These are phyloP conservation scores for Paramecium pentaurelia DNA, from an alignment of 73 alveolate genomes.

Conservation along the genomic window DNA sequence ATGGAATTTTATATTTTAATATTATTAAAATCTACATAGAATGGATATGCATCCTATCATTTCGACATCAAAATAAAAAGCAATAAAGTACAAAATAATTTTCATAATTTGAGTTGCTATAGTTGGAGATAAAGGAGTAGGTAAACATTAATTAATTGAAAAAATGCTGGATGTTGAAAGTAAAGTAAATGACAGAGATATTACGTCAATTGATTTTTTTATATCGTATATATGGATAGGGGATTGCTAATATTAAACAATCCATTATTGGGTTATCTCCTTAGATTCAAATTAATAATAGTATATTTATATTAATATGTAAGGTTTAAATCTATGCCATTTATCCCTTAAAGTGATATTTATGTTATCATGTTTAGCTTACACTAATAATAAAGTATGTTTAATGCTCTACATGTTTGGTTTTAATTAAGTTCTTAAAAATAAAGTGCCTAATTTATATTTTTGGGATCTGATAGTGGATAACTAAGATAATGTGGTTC, in stretches of 20 bases:
- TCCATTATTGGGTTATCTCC: not conserved
- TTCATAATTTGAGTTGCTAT: not conserved
- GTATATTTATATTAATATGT: not conserved
- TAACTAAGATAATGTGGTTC: not conserved
- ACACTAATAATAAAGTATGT: not conserved
- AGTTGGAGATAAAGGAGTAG: conserved; percentile 31
- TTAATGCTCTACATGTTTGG: not conserved
- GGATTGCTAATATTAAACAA: not conserved
- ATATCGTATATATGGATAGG: not conserved
- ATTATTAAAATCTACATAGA: not conserved
- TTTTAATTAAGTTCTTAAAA: not conserved
- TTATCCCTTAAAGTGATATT: not conserved
- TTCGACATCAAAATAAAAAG: not conserved
- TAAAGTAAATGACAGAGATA: not conserved
- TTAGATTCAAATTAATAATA: not conserved
- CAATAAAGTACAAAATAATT: not conserved
- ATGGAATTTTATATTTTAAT: not conserved
- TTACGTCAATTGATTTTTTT: not conserved
- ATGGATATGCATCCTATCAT: not conserved
- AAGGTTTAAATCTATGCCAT: not conserved
- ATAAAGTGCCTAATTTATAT: not conserved
- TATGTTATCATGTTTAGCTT: not conserved
- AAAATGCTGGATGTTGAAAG: conserved; percentile 23
- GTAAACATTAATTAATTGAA: conserved; percentile 8
- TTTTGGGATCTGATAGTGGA: not conserved